A percentile compares a stretch with the other conserved stretches of the same genome.
Conservation (phyloP, 192 early-diverging fungal genomes). For the Chytriomyces hyalinus region DNA sequence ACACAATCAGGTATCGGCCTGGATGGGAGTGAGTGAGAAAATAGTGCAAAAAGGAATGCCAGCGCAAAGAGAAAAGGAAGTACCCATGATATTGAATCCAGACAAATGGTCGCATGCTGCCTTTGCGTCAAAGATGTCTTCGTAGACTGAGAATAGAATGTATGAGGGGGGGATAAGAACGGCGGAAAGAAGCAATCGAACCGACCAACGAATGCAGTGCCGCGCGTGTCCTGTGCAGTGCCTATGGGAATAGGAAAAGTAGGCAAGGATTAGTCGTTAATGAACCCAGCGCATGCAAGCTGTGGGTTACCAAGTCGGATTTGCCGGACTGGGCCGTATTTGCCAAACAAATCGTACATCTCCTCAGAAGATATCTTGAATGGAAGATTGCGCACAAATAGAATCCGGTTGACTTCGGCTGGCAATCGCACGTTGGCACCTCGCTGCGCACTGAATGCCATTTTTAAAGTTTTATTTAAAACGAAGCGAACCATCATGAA, state of each 20-base stretch:
- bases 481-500: background rate
- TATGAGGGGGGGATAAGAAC: background rate
- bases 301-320: constrained; percentile 75
- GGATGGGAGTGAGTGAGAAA: background rate
- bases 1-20: constrained; percentile 91
- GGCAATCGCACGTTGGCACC: constrained; percentile 71
- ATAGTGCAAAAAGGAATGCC: background rate
- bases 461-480: constrained; percentile 18
- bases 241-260: too few relatives aligned
- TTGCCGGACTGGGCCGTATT: constrained; percentile 93
- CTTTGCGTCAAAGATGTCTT: constrained; percentile 98
- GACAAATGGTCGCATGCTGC: constrained; percentile 93
- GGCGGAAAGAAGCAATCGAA: background rate
- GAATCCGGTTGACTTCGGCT: constrained; percentile 92
- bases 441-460: constrained; percentile 32
- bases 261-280: too few relatives aligned
- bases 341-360: constrained; percentile 98
- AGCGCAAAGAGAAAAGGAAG: background rate
- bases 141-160: constrained; percentile 68
- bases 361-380: constrained; percentile 97
- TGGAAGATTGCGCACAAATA: constrained; percentile 94
- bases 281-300: too few relatives aligned
- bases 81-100: constrained; percentile 90
- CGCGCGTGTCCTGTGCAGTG: constrained; percentile 79
- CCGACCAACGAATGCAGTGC: constrained; percentile 88